These are phyloP conservation scores for Mycena vitilis DNA, from an alignment of 768 basidiomycete species.

Conservation along the genomic window DNA sequence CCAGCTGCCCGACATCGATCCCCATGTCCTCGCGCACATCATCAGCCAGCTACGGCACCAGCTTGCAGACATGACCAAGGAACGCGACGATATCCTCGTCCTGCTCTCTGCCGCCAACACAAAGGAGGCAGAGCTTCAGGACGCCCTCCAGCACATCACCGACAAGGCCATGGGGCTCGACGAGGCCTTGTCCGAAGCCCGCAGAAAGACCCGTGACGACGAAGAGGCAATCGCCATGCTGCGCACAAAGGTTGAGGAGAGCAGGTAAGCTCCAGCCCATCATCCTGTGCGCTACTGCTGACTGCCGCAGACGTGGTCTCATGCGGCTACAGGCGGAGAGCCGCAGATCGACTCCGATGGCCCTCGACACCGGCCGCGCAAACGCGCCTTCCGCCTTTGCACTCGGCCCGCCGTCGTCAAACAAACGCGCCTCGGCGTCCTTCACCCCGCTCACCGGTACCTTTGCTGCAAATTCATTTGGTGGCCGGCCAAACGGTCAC, in stretches of 20 bases:
- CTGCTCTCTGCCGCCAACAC: conserved; percentile 61
- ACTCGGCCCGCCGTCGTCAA: conserved; percentile 59
- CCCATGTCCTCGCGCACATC: conserved; percentile 80
- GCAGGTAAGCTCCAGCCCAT: conserved; percentile 60
- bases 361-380: conserved; percentile 69
- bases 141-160: conserved; percentile 71
- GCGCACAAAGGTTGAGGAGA: conserved; percentile 88
- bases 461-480: conserved; percentile 43
- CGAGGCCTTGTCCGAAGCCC: conserved; percentile 63
- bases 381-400: conserved; percentile 46
- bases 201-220: conserved; percentile 71
- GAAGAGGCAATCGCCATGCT: conserved; percentile 82
- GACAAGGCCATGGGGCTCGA: conserved; percentile 73
- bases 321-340: conserved; percentile 89
- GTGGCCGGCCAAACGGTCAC: conserved; percentile 60
- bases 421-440: conserved; percentile 78
- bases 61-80: conserved; percentile 71
- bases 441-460: conserved; percentile 79
- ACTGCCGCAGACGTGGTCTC: conserved; percentile 71
- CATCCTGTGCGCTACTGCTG: conserved; percentile 10
- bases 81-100: conserved; percentile 75
- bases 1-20: conserved; percentile 64
- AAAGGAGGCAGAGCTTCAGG: conserved; percentile 70
- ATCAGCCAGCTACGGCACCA: conserved; percentile 78
- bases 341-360: conserved; percentile 60